Percentiles rank a stretch among this genome's conserved stretches.
Evolutionary conservation across 805 yeast species (phyloP).

Genomic region (Starmera amethionina): DNA sequence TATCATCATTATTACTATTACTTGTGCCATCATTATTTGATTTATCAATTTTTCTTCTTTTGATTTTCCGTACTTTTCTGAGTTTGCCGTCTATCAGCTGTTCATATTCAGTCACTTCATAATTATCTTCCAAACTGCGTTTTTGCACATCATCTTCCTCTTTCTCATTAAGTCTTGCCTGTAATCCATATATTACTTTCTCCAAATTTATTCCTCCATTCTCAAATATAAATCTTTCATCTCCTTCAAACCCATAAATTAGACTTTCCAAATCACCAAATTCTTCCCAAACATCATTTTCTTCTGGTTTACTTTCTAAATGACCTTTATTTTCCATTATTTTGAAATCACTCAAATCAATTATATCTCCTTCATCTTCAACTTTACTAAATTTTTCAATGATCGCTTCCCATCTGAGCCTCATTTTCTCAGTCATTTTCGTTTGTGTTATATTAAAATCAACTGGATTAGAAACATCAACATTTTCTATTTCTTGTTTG

Average conservation of each 20-base stretch:
- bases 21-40: neutral
- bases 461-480: too few species aligned
- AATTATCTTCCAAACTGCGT: neutral
- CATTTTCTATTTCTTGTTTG: too few species aligned
- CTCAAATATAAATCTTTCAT: too few species aligned
- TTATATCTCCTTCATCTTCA: slow-evolving; percentile 25
- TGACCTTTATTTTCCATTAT: slow-evolving; percentile 16
- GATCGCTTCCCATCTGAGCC: slow-evolving; percentile 21
- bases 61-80: neutral
- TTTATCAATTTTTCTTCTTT: too few species aligned
- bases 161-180: neutral
- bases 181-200: too few species aligned
- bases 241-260: neutral
- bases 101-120: neutral
- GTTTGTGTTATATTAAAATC: slow-evolving; percentile 5
- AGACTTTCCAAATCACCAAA: slow-evolving; percentile 2
- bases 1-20: too few species aligned
- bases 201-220: too few species aligned
- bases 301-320: slow-evolving; percentile 3
- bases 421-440: slow-evolving; percentile 12
- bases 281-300: slow-evolving; percentile 12
- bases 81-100: neutral
- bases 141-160: neutral
- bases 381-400: slow-evolving; percentile 21
- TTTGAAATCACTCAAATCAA: slow-evolving; percentile 13